phyloP scores from a whole-genome alignment of 208 protist genomes.

The Lotmaria passim region DNA sequence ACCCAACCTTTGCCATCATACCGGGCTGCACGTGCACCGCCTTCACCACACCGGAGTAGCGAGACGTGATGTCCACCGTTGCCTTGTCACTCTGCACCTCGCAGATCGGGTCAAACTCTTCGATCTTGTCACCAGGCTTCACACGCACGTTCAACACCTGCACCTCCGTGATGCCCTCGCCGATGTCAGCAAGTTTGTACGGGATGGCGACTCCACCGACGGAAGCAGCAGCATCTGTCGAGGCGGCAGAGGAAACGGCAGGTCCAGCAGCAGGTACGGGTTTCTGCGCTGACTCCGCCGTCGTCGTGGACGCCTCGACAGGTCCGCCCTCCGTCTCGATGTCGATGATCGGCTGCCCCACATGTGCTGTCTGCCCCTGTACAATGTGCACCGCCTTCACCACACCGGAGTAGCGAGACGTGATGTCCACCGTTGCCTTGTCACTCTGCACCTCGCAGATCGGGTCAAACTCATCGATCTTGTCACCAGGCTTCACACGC shows the following conservation, averaged over 20 bases:
- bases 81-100: constrained; percentile 97
- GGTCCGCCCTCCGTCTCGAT: constrained; percentile 64
- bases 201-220: constrained; percentile 32
- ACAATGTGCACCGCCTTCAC: constrained; percentile 84
- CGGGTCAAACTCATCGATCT: constrained; percentile 91
- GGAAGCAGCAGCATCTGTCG: not conserved
- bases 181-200: constrained; percentile 95
- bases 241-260: not conserved
- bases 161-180: constrained; percentile 96
- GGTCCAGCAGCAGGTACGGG: not conserved
- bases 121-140: constrained; percentile 90
- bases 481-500: constrained; percentile 91
- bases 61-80: constrained; percentile 93
- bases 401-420: constrained; percentile 83
- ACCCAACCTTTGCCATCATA: constrained; percentile 84
- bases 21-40: constrained; percentile 87
- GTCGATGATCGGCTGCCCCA: constrained; percentile 88
- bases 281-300: constrained; percentile 15
- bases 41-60: constrained; percentile 87
- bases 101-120: constrained; percentile 94
- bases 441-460: constrained; percentile 96
- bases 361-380: constrained; percentile 79
- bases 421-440: constrained; percentile 95
- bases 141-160: constrained; percentile 94
- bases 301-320: not conserved